Conservation (phyloP, 768 basidiomycete species). For the Amanita rimosa region DNA sequence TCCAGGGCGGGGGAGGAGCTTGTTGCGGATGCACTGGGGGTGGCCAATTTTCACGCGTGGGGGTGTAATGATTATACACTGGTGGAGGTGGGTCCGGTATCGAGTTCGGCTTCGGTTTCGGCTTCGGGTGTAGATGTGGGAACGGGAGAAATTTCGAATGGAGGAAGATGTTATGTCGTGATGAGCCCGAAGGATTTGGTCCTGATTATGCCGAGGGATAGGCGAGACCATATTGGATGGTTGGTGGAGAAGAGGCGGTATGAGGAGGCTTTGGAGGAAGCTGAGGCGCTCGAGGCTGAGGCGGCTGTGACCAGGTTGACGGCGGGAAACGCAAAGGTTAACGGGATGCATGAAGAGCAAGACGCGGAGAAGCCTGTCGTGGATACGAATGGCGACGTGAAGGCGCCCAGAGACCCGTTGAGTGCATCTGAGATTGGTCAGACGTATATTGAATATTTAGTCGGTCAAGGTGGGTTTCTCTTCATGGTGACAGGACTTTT, state of each 20-base stretch:
- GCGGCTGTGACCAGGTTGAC: not conserved
- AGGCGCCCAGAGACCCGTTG: conserved; percentile 25
- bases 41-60: conserved; percentile 73
- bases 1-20: conserved; percentile 83
- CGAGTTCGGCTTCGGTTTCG: not conserved
- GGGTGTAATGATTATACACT: conserved; percentile 89
- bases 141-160: conserved; percentile 1
- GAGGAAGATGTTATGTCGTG: conserved; percentile 62
- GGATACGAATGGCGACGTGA: conserved; percentile 9
- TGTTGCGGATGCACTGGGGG: conserved; percentile 69
- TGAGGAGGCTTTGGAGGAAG: conserved; percentile 79
- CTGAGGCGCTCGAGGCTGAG: conserved; percentile 51
- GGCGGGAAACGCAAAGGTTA: not conserved
- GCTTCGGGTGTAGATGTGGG: too few species aligned
- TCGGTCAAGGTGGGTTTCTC: conserved; percentile 52
- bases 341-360: conserved; percentile 1
- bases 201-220: conserved; percentile 78
- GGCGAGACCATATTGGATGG: conserved; percentile 87
- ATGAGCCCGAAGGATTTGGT: conserved; percentile 82
- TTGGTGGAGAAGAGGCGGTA: conserved; percentile 77
- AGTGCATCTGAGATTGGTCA: conserved; percentile 66
- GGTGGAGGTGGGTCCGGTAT: conserved; percentile 29
- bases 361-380: not conserved
- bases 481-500: not conserved
- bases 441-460: conserved; percentile 79